Percentiles rank a stretch among this genome's conserved stretches.
These are phyloP conservation scores for Chaetomium sp. DNA, from an alignment of 2,329 filamentous ascomycete species.

Conservation along the genomic window DNA sequence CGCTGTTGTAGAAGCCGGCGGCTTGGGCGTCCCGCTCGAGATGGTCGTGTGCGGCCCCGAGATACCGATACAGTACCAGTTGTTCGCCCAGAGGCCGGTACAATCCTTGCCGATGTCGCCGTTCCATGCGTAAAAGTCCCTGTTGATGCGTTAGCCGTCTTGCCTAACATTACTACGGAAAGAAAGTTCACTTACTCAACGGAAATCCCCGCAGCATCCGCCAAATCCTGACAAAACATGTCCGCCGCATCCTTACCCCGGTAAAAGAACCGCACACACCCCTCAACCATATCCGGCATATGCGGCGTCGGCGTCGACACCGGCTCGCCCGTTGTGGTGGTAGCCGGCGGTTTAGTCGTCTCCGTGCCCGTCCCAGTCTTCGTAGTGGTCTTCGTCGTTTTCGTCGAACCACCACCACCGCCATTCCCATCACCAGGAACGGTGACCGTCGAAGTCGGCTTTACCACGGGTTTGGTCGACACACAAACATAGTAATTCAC, in stretches of 20 bases:
- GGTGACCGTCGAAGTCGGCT: background rate
- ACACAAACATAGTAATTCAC: constrained; percentile 1
- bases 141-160: background rate
- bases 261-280: constrained; percentile 8
- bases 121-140: background rate
- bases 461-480: background rate
- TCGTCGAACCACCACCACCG: background rate
- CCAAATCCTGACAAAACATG: background rate
- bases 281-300: constrained; percentile 21
- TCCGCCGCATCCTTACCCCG: background rate
- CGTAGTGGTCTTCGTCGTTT: background rate
- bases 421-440: background rate
- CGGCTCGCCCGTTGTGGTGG: constrained; percentile 21
- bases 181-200: background rate
- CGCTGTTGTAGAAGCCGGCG: background rate
- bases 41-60: constrained; percentile 2
- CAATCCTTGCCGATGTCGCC: background rate
- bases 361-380: no score
- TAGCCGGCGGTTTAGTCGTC: background rate
- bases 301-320: constrained; percentile 22
- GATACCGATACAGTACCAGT: constrained; percentile 3
- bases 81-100: background rate
- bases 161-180: no score
- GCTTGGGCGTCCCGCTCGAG: background rate
- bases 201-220: background rate